Evolutionary conservation across 2,329 filamentous ascomycete genomes (phyloP).

Genomic region (Pseudocercospora vitis): DNA sequence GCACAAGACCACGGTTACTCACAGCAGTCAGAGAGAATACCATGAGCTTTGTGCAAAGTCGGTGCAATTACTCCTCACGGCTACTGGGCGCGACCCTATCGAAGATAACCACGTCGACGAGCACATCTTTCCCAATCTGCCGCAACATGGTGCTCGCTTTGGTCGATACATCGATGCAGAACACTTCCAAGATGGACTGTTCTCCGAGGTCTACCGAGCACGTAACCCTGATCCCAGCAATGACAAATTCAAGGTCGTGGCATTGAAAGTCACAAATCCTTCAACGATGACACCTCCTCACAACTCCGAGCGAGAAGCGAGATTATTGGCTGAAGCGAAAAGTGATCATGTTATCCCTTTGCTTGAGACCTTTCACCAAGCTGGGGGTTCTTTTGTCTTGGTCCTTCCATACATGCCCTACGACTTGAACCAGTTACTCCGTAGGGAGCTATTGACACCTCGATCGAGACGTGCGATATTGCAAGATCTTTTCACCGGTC

Average conservation of each 20-base stretch:
- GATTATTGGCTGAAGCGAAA: slow-evolving; percentile 63
- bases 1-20: slow-evolving; percentile 24
- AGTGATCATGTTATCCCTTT: slow-evolving; percentile 65
- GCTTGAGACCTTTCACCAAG: slow-evolving; percentile 67
- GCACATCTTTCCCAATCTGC: slow-evolving; percentile 33
- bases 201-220: slow-evolving; percentile 79
- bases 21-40: slow-evolving; percentile 57
- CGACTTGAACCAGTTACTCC: slow-evolving; percentile 69
- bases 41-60: slow-evolving; percentile 43
- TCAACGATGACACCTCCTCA: slow-evolving; percentile 75
- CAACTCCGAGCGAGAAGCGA: slow-evolving; percentile 74
- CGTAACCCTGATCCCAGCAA: slow-evolving; percentile 35
- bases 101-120: slow-evolving; percentile 31
- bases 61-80: slow-evolving; percentile 30
- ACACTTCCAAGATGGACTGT: slow-evolving; percentile 67
- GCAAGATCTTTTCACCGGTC: slow-evolving; percentile 67
- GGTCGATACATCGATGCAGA: slow-evolving; percentile 59
- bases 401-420: slow-evolving; percentile 81
- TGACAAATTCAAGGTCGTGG: slow-evolving; percentile 49
- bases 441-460: slow-evolving; percentile 32
- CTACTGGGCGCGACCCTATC: slow-evolving; percentile 35
- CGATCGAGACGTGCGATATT: slow-evolving; percentile 52
- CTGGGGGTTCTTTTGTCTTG: slow-evolving; percentile 72
- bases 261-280: slow-evolving; percentile 83
- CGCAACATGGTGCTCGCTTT: slow-evolving; percentile 45